These are phyloP conservation scores for Globisporangium solare DNA, from an alignment of 352 stramenopile genomes.

Conservation along the genomic window DNA sequence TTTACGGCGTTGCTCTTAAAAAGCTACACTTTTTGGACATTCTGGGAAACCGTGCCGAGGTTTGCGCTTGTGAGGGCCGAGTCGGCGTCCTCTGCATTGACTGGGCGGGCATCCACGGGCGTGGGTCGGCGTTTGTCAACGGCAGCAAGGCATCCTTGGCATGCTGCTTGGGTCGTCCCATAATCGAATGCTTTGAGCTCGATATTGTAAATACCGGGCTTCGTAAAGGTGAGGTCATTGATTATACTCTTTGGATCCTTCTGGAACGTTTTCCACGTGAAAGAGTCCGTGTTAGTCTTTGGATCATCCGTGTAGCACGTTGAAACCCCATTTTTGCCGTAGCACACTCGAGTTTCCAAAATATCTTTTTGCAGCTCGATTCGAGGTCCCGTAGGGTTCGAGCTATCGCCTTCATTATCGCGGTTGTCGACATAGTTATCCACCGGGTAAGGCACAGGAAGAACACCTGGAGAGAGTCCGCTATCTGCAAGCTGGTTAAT, in stretches of 20 bases:
- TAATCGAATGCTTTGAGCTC: not conserved
- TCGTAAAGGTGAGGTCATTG: not conserved
- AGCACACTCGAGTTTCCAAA: not conserved
- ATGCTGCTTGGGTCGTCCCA: not conserved
- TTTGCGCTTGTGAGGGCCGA: not conserved
- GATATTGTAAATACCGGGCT: not conserved
- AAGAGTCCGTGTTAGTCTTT: not conserved
- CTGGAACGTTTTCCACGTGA: not conserved
- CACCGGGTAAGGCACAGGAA: not conserved
- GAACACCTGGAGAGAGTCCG: not conserved
- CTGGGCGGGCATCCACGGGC: not conserved
- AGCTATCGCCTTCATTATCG: not conserved
- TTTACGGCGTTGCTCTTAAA: no score
- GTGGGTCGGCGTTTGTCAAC: not conserved
- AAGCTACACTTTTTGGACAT: no score
- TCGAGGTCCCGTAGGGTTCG: not conserved
- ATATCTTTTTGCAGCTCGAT: not conserved
- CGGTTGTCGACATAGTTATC: not conserved
- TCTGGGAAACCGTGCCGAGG: not conserved
- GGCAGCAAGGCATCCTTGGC: not conserved
- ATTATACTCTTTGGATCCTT: not conserved
- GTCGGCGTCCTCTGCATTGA: not conserved
- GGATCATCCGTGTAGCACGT: not conserved
- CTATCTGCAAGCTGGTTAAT: not conserved
- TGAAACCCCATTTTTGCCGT: not conserved